phyloP scores from a whole-genome alignment of 2,329 filamentous ascomycete species.

The Aureobasidium sp. region DNA sequence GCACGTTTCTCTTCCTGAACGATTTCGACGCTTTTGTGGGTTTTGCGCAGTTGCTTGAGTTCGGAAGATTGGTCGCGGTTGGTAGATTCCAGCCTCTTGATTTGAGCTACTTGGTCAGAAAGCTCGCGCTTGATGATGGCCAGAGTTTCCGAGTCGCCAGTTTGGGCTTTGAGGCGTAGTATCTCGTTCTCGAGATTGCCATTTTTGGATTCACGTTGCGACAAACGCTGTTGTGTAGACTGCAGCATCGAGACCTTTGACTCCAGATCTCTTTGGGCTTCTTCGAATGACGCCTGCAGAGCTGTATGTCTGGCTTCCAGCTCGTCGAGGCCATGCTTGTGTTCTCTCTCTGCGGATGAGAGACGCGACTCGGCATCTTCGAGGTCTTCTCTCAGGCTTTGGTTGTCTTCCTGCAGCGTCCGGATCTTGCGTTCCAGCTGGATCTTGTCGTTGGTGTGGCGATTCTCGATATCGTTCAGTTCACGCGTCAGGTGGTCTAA shows the following conservation, averaged over 20 bases:
- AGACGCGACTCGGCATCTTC: constrained; percentile 73
- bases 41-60: constrained; percentile 69
- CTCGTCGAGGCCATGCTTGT: constrained; percentile 48
- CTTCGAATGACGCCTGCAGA: constrained; percentile 45
- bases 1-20: constrained; percentile 91
- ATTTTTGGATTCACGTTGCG: constrained; percentile 59
- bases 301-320: constrained; percentile 52
- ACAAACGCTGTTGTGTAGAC: constrained; percentile 56
- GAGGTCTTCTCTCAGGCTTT: constrained; percentile 66
- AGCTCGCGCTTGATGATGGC: constrained; percentile 79
- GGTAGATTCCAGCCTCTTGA: constrained; percentile 68
- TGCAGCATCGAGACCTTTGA: constrained; percentile 49
- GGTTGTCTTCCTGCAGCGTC: constrained; percentile 58
- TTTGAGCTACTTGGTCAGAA: constrained; percentile 85
- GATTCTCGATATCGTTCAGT: constrained; percentile 45
- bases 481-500: constrained; percentile 47
- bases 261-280: constrained; percentile 51
- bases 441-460: constrained; percentile 46
- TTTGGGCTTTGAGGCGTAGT: constrained; percentile 73
- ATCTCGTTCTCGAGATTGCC: constrained; percentile 75
- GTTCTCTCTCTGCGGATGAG: constrained; percentile 59
- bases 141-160: constrained; percentile 77
- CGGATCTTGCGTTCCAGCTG: constrained; percentile 48
- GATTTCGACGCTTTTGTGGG: constrained; percentile 80
- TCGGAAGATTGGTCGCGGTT: constrained; percentile 74